A percentile compares a stretch with the other conserved stretches of the same genome.
Conservation (phyloP, 257 asterid genomes). For the Asclepias syriaca region DNA sequence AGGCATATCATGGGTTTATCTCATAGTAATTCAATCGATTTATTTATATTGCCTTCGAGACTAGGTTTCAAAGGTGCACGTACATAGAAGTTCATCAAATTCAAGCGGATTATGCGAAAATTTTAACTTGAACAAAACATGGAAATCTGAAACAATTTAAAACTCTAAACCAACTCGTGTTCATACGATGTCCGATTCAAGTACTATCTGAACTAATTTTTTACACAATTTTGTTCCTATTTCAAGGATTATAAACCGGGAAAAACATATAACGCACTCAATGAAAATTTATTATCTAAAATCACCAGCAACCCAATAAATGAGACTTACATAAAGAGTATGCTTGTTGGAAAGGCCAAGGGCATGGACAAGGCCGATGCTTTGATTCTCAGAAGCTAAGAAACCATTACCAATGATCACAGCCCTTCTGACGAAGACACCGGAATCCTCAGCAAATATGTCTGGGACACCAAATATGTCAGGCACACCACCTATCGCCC, state of each 20-base stretch:
- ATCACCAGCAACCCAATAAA: background rate
- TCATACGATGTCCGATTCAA: background rate
- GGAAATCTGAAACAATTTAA: background rate
- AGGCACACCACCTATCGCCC: slow-evolving; percentile 42
- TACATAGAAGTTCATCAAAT: background rate
- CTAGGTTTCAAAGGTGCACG: background rate
- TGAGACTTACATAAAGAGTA: slow-evolving; percentile 54
- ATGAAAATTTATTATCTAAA: too few species aligned
- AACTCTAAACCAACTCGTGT: background rate
- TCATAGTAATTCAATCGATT: background rate
- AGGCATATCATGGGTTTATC: background rate
- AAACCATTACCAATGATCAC: slow-evolving; percentile 90
- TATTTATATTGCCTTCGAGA: background rate
- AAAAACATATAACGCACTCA: background rate
- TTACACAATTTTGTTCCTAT: background rate
- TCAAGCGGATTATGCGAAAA: background rate
- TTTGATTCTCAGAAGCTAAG: slow-evolving; percentile 84
- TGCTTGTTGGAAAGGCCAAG: slow-evolving; percentile 79
- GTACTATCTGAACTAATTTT: background rate
- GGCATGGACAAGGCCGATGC: slow-evolving; percentile 84
- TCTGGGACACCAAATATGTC: slow-evolving; percentile 74
- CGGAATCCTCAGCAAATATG: slow-evolving; percentile 77
- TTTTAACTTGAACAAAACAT: background rate
- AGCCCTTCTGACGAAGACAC: slow-evolving; percentile 78
- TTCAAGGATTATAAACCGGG: background rate